Evolutionary conservation across 805 yeast genomes (phyloP), one percentile per base, ranked within the genome.

Genomic region (Saccharomycopsis fermentans): DNA sequence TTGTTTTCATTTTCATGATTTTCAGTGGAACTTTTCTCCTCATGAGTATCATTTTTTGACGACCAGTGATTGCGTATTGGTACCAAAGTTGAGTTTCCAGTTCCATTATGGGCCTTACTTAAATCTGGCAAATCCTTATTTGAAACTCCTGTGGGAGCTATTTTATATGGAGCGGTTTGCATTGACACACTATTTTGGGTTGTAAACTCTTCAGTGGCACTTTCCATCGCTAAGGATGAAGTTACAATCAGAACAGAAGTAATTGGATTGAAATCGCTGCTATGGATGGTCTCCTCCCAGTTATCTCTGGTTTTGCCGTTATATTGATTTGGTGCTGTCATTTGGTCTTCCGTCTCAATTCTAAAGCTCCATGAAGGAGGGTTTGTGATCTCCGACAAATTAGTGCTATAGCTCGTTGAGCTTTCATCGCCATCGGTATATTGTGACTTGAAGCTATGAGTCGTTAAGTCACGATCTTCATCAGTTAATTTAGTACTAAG

Each of bases 11-110:
- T 16, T 47, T 55, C 52, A 32, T 48, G 47, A 63, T 43, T 47
- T 57, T 39, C 29, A 35, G 39, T 16, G 11, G n/a, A 24, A n/a
- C 19, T 34, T 3, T 54, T 78, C 21, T 43, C 29, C 21, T n/a
- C 14, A 21, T 4, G n/a, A 21, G 50, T 43, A 16, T 21, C 24
- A 43, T 43, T 43, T 24, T 21, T 43, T 43, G 50, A 43, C 14
- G 50, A 43, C 50, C 50, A 43, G 50, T 43, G 50, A 21, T 43
- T 43, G 11, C 50, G 50, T 21, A 43, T 24, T 43, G 50, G 50
- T 9, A 43, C 11, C 3, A 43, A 9, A 24, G 26, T 21, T 5
- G 50, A 43, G n/a, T 43, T 43, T 43, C 50, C 50, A 9, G 50
- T 43, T 14, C 50, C 50, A 21, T 43, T 43, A 19, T 43, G 50